Base-by-base conservation (phyloP, 2,329 filamentous ascomycete species). In the Cyphellophora europaea region DNA sequence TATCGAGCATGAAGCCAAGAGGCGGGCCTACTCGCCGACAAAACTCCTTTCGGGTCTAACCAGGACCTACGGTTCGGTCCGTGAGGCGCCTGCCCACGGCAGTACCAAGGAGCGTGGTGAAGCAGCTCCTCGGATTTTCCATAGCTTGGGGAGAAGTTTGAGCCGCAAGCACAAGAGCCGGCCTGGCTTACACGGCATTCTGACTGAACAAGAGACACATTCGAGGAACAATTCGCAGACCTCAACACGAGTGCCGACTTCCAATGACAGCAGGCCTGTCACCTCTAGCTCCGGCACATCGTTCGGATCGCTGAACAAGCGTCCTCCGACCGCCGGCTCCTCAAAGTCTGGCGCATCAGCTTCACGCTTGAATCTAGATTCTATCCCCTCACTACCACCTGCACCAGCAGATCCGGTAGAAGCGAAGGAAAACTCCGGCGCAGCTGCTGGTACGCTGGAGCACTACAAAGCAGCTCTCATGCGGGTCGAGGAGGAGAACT, bases 391-490 rank as follows among this genome's bases (percentile, higher is more conserved):
- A n/a, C 21, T 25, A 25, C 21, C 21, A 8, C 21, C 21, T n/a
- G n/a, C 21, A 12, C 27, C 27, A 8, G 21, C 21, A 27, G 12
- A 35, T 31, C 11, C 11, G 16, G 3, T 27, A 31, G 3, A 27
- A 35, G 11, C 19, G 19, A 10, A 19, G 27, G 14, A 12, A 5
- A 6, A 14, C n/a, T 8, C 6, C 11, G 27, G 27, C 27, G 15
- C 8, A 8, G 15, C n/a, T 6, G 18, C 15, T 12, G 30, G 11
- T 10, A 41, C 19, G 5, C 17, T 43, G 8, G 47, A 49, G 32
- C 41, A 46, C 25, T 42, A 36, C 28, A 41, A 33, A 18, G 41
- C 34, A 8, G 37, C 38, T 34, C 66, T 49, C 14, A 35, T 48
- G 38, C 42, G 38, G 18, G 37, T 44, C 14, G 47, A 48, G 34